A percentile compares a stretch with the other conserved stretches of the same genome.
These are phyloP conservation scores for Dioscorea zingiberensis DNA, from an alignment of 106 monocot genomes.

Conservation along the genomic window DNA sequence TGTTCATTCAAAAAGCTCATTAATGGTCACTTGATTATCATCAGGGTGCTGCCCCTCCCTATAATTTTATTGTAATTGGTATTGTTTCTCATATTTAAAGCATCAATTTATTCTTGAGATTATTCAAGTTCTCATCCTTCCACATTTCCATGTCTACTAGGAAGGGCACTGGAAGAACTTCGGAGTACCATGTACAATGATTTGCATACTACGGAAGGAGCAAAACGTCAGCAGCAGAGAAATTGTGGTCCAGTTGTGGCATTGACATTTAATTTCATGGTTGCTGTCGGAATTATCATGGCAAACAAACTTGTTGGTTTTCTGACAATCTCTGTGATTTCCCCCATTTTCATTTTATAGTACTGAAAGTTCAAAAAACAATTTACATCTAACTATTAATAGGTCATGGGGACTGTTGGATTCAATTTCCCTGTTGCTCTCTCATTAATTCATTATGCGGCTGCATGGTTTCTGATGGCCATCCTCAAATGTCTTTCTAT, in stretches of 20 bases:
- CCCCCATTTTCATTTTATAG: no score
- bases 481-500: constrained; percentile 60
- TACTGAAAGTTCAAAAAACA: no score
- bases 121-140: no score
- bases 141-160: constrained; percentile 36
- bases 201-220: constrained; percentile 80
- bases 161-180: constrained; percentile 72
- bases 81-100: no score
- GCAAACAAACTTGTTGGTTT: constrained; percentile 78
- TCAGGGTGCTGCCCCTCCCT: no score
- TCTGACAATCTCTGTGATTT: neutral
- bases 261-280: constrained; percentile 75
- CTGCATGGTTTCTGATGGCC: constrained; percentile 83
- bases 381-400: neutral
- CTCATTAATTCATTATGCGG: constrained; percentile 75
- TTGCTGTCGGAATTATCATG: constrained; percentile 93
- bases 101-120: no score
- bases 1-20: no score
- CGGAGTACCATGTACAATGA: constrained; percentile 71
- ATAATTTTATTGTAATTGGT: neutral
- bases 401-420: constrained; percentile 94
- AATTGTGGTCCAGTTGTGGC: constrained; percentile 77
- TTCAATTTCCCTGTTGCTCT: constrained; percentile 94
- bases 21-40: no score
- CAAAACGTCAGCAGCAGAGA: constrained; percentile 76